Evolutionary conservation across 176 grass and related monocot species (phyloP).

Genomic region (Carex myosuroides): DNA sequence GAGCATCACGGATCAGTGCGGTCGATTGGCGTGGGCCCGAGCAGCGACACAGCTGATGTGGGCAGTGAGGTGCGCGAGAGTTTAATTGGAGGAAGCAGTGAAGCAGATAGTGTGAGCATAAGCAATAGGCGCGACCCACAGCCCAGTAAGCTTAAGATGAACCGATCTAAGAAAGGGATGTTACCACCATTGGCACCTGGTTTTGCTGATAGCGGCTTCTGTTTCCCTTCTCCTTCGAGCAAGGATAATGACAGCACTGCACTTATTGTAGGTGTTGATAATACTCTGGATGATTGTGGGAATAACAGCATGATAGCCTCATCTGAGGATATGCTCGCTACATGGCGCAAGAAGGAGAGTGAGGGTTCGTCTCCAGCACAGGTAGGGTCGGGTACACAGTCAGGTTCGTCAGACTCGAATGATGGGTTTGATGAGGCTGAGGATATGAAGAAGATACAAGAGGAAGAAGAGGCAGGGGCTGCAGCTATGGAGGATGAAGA

Average conservation of each 20-base stretch:
- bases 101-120: conserved; percentile 69
- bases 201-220: conserved; percentile 51
- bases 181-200: conserved; percentile 28
- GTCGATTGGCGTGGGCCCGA: conserved; percentile 92
- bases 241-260: conserved; percentile 25
- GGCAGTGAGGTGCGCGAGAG: conserved; percentile 96
- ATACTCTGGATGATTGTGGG: conserved; percentile 51
- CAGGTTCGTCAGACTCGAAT: conserved; percentile 50
- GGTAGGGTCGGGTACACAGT: conserved; percentile 74
- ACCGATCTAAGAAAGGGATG: conserved; percentile 25
- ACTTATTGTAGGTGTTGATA: background rate
- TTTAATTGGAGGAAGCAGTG: conserved; percentile 95
- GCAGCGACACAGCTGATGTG: conserved; percentile 91
- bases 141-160: conserved; percentile 46
- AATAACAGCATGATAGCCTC: conserved; percentile 44
- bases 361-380: conserved; percentile 69
- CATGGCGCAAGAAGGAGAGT: conserved; percentile 85
- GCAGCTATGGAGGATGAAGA: conserved; percentile 89
- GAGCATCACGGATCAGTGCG: conserved; percentile 95
- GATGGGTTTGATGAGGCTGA: conserved; percentile 63
- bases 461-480: conserved; percentile 66
- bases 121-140: conserved; percentile 50
- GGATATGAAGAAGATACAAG: conserved; percentile 44
- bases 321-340: conserved; percentile 76
- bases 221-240: conserved; percentile 65